Percentiles rank a stretch among this genome's conserved stretches.
phyloP scores from a whole-genome alignment of 2,329 filamentous ascomycete species.

The Curvularia hawaiiensis region DNA sequence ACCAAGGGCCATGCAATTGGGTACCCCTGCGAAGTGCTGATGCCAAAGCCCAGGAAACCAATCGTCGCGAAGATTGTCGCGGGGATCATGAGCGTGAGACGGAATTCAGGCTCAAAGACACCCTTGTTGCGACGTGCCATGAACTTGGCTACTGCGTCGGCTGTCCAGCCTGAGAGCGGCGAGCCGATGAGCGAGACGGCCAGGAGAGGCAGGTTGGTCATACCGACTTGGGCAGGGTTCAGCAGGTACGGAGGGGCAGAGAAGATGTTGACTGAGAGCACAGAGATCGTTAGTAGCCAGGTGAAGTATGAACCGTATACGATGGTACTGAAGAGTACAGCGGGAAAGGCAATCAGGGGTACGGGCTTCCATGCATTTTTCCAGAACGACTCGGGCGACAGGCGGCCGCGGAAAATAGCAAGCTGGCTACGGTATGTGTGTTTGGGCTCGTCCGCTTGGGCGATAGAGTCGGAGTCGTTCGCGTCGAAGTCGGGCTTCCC shows the following conservation, averaged over 20 bases:
- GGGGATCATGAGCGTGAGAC: slow-evolving; percentile 50
- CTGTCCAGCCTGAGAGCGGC: slow-evolving; percentile 70
- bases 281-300: slow-evolving; percentile 89
- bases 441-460: slow-evolving; percentile 23
- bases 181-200: slow-evolving; percentile 80
- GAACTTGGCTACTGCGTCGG: slow-evolving; percentile 72
- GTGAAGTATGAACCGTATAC: slow-evolving; percentile 1
- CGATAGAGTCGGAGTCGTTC: slow-evolving; percentile 29
- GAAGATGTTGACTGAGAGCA: slow-evolving; percentile 87
- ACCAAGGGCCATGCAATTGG: slow-evolving; percentile 37
- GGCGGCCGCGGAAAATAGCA: slow-evolving; percentile 36
- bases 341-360: slow-evolving; percentile 81
- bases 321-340: slow-evolving; percentile 79
- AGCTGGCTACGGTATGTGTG: slow-evolving; percentile 34
- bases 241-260: slow-evolving; percentile 81
- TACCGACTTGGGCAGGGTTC: slow-evolving; percentile 79
- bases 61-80: slow-evolving; percentile 42
- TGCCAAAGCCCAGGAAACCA: slow-evolving; percentile 51
- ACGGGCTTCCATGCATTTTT: slow-evolving; percentile 62
- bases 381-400: slow-evolving; percentile 41
- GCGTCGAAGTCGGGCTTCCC: slow-evolving; percentile 30
- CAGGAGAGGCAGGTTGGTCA: slow-evolving; percentile 78
- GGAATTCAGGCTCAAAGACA: slow-evolving; percentile 90
- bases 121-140: slow-evolving; percentile 79
- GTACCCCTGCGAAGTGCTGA: slow-evolving; percentile 39